Evolutionary conservation across 129 eudicot genomes (phyloP), one percentile per base, ranked within the genome.

Genomic region (Sambucus nigra): DNA sequence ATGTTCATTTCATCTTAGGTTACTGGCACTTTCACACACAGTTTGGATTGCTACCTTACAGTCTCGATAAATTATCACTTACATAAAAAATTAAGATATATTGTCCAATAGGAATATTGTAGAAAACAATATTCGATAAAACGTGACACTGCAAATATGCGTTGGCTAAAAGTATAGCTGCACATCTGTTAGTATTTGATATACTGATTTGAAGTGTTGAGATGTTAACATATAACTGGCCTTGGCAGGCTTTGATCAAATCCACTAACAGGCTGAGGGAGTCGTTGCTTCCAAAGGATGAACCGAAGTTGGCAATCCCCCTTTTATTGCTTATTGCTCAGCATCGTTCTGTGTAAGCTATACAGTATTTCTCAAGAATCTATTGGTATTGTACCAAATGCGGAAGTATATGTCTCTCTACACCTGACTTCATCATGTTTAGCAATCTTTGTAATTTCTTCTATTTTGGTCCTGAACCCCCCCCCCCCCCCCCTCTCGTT

Each of bases 261-360:
- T 92, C 99, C 22, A 92, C 96, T 11, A 92, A 82, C 76, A 77
- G 99, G 69, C 76, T 92, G 40, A 80, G 96, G 50, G 99, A 92
- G 69, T 74, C 99, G 28, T 71, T 92, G 70, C 84, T 92, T 28
- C 82, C 99, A 17, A 92, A 86, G 69, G 99, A 92, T 39, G 96
- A 86, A 58, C 99, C 92, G 4, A 80, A 82, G 69, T 68, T 92
- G 75, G 99, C 99, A 29, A 70, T 92, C 68, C 99, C 99, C 11
- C 96, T 92, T 62, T 69, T 92, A 72, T 71, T 92, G 60, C 95
- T 92, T 39, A 82, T 92, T 68, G 96, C 99, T 51, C 99, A 92
- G 67, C 95, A 86, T 75, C 99, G 99, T 67, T 86, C 99, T 59
- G 60, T 82, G 99, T 92, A 69, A 86, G 99, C 42, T 57, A 9